Percentiles rank a stretch among this genome's conserved stretches.
Conservation (phyloP, 352 stramenopile species). For the Aphanomyces cochlioides region DNA sequence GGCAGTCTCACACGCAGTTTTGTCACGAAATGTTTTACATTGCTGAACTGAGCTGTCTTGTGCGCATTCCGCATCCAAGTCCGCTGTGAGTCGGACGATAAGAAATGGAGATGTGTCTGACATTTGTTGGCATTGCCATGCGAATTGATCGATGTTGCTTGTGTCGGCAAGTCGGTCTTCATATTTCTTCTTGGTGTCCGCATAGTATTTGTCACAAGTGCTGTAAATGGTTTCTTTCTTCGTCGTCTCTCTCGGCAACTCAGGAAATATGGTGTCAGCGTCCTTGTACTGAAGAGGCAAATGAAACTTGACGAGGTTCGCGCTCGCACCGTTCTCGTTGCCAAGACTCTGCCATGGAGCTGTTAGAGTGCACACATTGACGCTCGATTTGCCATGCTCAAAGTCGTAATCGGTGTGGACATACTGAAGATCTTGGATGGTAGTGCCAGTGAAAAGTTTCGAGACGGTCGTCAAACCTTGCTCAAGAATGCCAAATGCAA, state of each 20-base stretch:
- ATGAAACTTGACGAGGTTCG: background rate
- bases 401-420: constrained; percentile 11
- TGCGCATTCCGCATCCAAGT: no score
- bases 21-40: background rate
- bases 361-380: constrained; percentile 1
- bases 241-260: background rate
- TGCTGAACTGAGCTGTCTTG: background rate
- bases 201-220: no score
- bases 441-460: no score
- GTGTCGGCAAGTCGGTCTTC: no score
- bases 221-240: background rate
- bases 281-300: background rate
- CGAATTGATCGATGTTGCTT: no score
- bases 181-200: no score
- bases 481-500: no score
- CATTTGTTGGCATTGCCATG: no score
- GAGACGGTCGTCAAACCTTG: no score
- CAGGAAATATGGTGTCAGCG: background rate
- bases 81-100: no score
- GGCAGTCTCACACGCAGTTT: background rate
- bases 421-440: background rate
- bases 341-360: background rate
- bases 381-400: background rate
- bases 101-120: no score
- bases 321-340: background rate